Conservation (phyloP, 2,329 filamentous ascomycete genomes). For the Zarea fungicola region DNA sequence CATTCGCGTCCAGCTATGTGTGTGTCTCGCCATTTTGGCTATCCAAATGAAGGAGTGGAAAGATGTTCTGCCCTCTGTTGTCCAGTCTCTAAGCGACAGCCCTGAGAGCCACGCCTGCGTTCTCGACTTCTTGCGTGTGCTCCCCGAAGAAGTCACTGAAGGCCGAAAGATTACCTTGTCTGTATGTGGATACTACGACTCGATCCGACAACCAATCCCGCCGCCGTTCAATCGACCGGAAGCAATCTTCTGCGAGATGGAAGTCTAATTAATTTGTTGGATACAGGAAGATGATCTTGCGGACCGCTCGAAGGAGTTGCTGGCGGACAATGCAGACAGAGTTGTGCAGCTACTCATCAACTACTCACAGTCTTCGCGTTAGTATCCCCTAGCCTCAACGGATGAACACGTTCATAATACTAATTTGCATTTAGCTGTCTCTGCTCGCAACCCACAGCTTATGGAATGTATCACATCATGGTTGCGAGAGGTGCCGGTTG, state of each 20-base stretch:
- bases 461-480: conserved; percentile 96
- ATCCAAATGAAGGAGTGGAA: conserved; percentile 97
- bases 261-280: conserved; percentile 33
- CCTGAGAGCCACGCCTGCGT: conserved; percentile 79
- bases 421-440: conserved; percentile 50
- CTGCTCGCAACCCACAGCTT: conserved; percentile 80
- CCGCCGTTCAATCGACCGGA: conserved; percentile 10
- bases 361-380: conserved; percentile 89
- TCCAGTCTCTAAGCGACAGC: conserved; percentile 70
- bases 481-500: conserved; percentile 86
- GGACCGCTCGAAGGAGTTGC: conserved; percentile 77
- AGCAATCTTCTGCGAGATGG: conserved; percentile 16
- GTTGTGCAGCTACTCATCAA: conserved; percentile 83
- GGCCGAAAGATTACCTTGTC: conserved; percentile 98
- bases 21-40: conserved; percentile 88
- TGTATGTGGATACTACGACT: conserved; percentile 70
- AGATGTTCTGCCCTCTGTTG: conserved; percentile 79
- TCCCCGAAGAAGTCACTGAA: conserved; percentile 98
- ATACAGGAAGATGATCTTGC: conserved; percentile 91
- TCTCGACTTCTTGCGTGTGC: conserved; percentile 91
- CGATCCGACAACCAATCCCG: conserved; percentile 11
- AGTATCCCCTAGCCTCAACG: conserved; percentile 24
- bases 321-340: conserved; percentile 84
- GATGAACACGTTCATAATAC: conserved; percentile 1
- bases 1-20: conserved; percentile 86